Conservation (phyloP, 1,284 basidiomycete genomes). For the Tremellales sp. region DNA sequence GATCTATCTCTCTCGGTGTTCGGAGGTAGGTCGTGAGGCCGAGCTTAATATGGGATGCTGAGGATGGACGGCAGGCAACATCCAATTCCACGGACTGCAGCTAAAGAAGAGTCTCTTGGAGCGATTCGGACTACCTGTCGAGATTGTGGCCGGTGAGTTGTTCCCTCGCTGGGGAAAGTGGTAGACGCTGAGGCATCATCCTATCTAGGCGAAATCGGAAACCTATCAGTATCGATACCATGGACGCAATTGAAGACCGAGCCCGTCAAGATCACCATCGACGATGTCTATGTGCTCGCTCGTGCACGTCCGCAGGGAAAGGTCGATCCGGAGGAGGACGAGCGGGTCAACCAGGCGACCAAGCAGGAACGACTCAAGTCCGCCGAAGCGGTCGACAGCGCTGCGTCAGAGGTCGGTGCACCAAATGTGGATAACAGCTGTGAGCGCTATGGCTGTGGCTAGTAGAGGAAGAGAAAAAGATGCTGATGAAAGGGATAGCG, state of each 20-base stretch:
- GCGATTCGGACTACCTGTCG: constrained; percentile 92
- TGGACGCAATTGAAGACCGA: constrained; percentile 93
- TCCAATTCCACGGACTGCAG: constrained; percentile 74
- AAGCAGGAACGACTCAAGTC: constrained; percentile 87
- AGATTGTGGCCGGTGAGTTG: constrained; percentile 82
- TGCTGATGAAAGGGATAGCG: constrained; percentile 44
- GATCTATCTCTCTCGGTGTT: constrained; percentile 94
- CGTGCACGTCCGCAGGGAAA: constrained; percentile 43
- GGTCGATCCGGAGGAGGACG: constrained; percentile 81
- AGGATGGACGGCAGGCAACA: constrained; percentile 58
- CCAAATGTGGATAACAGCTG: neutral
- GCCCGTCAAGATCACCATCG: constrained; percentile 86
- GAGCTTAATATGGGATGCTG: neutral
- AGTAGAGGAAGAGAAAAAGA: neutral
- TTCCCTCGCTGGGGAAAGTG: no score
- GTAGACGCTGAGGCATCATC: constrained; percentile 37
- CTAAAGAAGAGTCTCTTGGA: constrained; percentile 94
- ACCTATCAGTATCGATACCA: constrained; percentile 86
- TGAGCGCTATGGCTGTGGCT: neutral
- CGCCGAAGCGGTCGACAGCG: constrained; percentile 78
- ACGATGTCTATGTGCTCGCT: constrained; percentile 86
- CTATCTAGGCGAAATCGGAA: constrained; percentile 91
- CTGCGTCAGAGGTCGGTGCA: constrained; percentile 38
- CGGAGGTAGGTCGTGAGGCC: constrained; percentile 60
- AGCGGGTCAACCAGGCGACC: constrained; percentile 70